Evolutionary conservation across 2,329 filamentous ascomycete species (phyloP).

Genomic region (Neoscytalidium dimidiatum): DNA sequence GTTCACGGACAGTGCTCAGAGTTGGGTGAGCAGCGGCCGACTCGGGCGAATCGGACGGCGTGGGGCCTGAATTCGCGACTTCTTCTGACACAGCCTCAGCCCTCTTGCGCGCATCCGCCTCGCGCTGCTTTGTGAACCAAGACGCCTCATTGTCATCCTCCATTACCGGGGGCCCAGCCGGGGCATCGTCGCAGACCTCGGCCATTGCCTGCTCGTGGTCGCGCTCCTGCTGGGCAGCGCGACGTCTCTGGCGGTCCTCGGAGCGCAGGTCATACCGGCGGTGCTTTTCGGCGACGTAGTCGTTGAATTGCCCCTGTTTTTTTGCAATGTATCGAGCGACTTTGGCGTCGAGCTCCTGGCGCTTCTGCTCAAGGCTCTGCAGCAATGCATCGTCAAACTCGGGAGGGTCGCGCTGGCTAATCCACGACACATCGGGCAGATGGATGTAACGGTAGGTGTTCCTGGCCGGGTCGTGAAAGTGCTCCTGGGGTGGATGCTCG

Average conservation of each 20-base stretch:
- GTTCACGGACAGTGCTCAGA: constrained; percentile 11
- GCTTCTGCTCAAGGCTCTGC: constrained; percentile 19
- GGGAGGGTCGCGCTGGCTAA: constrained; percentile 13
- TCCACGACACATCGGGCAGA: constrained; percentile 16
- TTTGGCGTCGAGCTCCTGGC: constrained; percentile 20
- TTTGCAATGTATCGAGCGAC: constrained; percentile 19
- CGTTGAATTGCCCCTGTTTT: constrained; percentile 21
- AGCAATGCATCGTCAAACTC: constrained; percentile 20
- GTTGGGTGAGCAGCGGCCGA: background rate
- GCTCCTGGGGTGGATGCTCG: background rate
- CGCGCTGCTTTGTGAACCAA: constrained; percentile 18
- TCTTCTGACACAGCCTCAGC: constrained; percentile 15
- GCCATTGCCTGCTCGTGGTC: background rate
- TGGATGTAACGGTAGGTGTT: constrained; percentile 16
- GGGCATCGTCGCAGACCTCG: background rate
- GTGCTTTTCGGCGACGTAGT: constrained; percentile 19
- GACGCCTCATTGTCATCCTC: constrained; percentile 7
- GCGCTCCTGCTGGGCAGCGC: constrained; percentile 7
- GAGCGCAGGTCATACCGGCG: constrained; percentile 14
- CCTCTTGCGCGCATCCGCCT: constrained; percentile 15
- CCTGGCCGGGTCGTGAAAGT: constrained; percentile 16
- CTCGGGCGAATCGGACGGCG: background rate
- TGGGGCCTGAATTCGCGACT: constrained; percentile 1
- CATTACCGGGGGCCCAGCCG: background rate
- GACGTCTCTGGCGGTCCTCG: constrained; percentile 18